Evolutionary conservation across 2,329 filamentous ascomycete species (phyloP).

Genomic region (Bisporella sp.): DNA sequence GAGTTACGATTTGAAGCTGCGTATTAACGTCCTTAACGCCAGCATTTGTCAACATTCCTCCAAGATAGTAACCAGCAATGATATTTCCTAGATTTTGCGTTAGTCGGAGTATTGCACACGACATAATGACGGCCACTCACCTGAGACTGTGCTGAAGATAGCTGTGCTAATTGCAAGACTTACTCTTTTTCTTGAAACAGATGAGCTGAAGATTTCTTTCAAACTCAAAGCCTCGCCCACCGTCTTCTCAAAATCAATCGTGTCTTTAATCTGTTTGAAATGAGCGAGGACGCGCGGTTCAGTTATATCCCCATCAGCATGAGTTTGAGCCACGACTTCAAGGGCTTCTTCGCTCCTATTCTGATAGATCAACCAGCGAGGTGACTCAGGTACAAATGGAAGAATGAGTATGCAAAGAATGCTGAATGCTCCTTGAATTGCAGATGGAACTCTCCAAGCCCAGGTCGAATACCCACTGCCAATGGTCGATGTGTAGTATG

Average conservation of each 20-base stretch:
- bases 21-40: constrained; percentile 36
- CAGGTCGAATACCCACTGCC: constrained; percentile 23
- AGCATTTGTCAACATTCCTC: constrained; percentile 36
- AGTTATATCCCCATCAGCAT: constrained; percentile 33
- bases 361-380: constrained; percentile 24
- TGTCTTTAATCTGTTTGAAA: constrained; percentile 27
- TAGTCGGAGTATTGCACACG: too few relatives aligned
- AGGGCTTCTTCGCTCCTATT: constrained; percentile 22
- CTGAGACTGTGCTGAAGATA: constrained; percentile 30
- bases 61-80: constrained; percentile 32
- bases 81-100: constrained; percentile 26
- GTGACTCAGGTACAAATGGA: constrained; percentile 20
- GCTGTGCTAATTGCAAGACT: constrained; percentile 31
- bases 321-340: constrained; percentile 29
- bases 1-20: constrained; percentile 32
- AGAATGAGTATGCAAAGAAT: constrained; percentile 14
- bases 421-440: constrained; percentile 23
- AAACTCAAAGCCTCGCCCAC: constrained; percentile 15
- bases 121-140: too few relatives aligned
- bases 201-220: constrained; percentile 25
- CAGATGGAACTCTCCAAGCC: constrained; percentile 30
- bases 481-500: neutral
- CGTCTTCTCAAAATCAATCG: constrained; percentile 19
- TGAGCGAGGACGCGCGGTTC: constrained; percentile 17
- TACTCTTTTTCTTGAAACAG: constrained; percentile 31